Evolutionary conservation across 2,329 filamentous ascomycete species (phyloP).

Genomic region (Colletotrichum chrysophilum): DNA sequence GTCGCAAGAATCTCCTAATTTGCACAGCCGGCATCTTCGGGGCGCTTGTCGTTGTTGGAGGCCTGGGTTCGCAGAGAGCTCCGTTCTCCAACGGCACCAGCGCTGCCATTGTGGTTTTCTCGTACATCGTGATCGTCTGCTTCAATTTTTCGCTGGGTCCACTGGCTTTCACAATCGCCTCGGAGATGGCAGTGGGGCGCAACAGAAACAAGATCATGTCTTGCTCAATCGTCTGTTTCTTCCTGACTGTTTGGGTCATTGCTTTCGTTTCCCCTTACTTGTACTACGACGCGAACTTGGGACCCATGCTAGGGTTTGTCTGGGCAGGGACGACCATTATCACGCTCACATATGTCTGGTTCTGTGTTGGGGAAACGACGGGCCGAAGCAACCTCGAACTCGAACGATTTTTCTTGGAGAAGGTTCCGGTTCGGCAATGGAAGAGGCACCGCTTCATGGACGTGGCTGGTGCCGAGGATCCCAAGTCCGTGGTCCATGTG

Average conservation of each 20-base stretch:
- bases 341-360: conserved; percentile 40
- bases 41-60: not conserved
- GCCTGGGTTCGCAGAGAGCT: not conserved
- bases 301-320: conserved; percentile 43
- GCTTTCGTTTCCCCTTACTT: conserved; percentile 42
- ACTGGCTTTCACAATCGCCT: conserved; percentile 41
- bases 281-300: conserved; percentile 46
- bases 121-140: conserved; percentile 35
- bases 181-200: conserved; percentile 46
- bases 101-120: conserved; percentile 27
- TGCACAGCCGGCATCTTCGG: conserved; percentile 38
- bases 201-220: conserved; percentile 52
- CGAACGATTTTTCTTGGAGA: conserved; percentile 38
- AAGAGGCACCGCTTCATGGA: conserved; percentile 24
- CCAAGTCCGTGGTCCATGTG: not conserved
- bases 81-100: conserved; percentile 23
- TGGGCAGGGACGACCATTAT: conserved; percentile 38
- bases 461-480: not conserved
- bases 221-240: conserved; percentile 44
- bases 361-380: conserved; percentile 36
- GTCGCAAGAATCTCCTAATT: conserved; percentile 38
- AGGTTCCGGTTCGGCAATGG: conserved; percentile 37
- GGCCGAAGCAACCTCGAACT: conserved; percentile 23
- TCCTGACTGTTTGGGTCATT: conserved; percentile 30
- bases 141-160: conserved; percentile 47